phyloP scores from a whole-genome alignment of 208 protist species.

The Phytomonas sp. region DNA sequence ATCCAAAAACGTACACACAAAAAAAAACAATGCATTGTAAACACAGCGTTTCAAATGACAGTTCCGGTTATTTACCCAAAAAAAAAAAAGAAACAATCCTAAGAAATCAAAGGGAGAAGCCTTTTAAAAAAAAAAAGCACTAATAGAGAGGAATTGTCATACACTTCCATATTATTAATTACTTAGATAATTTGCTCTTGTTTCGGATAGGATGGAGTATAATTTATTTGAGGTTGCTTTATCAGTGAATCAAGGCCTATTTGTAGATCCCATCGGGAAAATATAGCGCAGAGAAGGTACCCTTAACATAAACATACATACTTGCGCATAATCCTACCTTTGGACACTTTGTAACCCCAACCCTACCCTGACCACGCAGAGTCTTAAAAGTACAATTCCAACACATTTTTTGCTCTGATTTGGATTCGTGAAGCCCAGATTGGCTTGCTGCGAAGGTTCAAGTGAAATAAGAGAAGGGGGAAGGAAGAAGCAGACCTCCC shows the following conservation, averaged over 20 bases:
- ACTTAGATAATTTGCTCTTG: background rate
- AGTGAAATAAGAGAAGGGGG: background rate
- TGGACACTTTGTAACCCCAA: background rate
- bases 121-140: background rate
- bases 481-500: background rate
- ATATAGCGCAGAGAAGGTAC: background rate
- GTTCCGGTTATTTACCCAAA: background rate
- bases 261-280: background rate
- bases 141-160: background rate
- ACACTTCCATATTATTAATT: background rate
- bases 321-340: background rate
- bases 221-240: background rate
- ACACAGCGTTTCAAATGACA: background rate
- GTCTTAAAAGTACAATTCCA: background rate
- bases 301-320: background rate
- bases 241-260: background rate
- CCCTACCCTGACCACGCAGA: background rate
- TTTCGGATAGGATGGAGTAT: background rate
- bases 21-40: slow-evolving; percentile 7
- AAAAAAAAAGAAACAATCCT: slow-evolving; percentile 9
- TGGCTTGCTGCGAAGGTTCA: background rate
- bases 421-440: background rate
- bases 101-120: slow-evolving; percentile 4
- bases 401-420: background rate
- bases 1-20: background rate